Conservation (phyloP, 441 rosid genomes). For the Capsella rubella region DNA sequence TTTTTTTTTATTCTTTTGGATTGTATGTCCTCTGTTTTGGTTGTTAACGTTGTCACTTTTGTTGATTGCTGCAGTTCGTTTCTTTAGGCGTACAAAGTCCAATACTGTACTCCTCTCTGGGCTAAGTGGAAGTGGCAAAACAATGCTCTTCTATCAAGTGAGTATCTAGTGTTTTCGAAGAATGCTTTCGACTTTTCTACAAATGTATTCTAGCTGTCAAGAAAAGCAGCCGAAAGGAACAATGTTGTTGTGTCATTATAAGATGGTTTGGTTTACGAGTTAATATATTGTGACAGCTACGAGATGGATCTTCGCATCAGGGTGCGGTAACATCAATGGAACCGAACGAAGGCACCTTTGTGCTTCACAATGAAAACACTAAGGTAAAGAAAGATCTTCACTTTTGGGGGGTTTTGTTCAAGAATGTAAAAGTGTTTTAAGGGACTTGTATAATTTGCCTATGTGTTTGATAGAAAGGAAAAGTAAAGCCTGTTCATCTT, state of each 20-base stretch:
- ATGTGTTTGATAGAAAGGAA: slow-evolving; percentile 59
- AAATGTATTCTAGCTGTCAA: background rate
- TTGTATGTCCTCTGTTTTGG: background rate
- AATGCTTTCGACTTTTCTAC: background rate
- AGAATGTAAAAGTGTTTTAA: background rate
- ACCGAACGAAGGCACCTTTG: slow-evolving; percentile 79
- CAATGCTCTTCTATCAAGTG: slow-evolving; percentile 83
- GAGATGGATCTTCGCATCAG: slow-evolving; percentile 85
- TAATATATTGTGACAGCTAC: slow-evolving; percentile 61
- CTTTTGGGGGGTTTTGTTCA: slow-evolving; percentile 14
- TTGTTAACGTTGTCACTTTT: slow-evolving; percentile 8
- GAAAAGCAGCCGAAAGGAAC: background rate
- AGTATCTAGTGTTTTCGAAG: slow-evolving; percentile 23
- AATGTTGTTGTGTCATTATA: background rate
- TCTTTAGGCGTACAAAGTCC: slow-evolving; percentile 65
- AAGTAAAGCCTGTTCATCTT: slow-evolving; percentile 75
- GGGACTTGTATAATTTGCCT: background rate
- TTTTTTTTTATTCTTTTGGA: too few species aligned
- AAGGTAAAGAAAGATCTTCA: slow-evolving; percentile 53
- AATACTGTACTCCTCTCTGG: slow-evolving; percentile 80
- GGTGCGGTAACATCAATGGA: slow-evolving; percentile 93
- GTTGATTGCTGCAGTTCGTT: slow-evolving; percentile 54
- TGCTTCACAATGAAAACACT: slow-evolving; percentile 66
- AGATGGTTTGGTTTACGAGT: slow-evolving; percentile 35
- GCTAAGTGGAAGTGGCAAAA: slow-evolving; percentile 82